Evolutionary conservation across 2,329 filamentous ascomycete species (phyloP), one percentile per base, ranked within the genome.

Genomic region (Huntiella decipiens): DNA sequence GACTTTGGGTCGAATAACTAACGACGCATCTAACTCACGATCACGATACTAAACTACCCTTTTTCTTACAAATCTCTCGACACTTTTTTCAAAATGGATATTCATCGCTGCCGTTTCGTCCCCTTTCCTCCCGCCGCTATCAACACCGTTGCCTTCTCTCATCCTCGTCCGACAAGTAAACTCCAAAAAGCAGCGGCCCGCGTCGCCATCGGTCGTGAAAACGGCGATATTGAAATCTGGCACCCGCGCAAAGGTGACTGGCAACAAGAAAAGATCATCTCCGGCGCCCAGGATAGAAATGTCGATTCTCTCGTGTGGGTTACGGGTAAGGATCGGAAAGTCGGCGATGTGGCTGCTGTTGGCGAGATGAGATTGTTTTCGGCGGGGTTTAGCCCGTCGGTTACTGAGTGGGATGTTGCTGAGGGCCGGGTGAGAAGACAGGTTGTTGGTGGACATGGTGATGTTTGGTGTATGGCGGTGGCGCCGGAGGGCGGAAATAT

Each of bases 181-280:
- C 64, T 57, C 60, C 59, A 67, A 59, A 54, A 70, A 62, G 55
- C 68, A 71, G 16, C 73, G 68, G 51, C 76, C 70, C 77, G 86
- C 54, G 73, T 96, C 46, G 91, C 91, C 2, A 74, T 98, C 55
- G 91, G 91, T 50, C 79, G 91, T 53, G 82, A 84, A 49, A 95
- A 96, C 60, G 91, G 91, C 54, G 84, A 94, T 57, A 91, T 98
- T 54, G 91, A 98, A 64, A 86, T 98, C 53, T 98, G 91, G 91
- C 94, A 94, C 60, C 86, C 88, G 3, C 65, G 78, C 45, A 74
- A 74, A 52, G 84, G 83, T 12, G 67, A 71, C 51, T 98, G 91
- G 91, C 73, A 85, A 52, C 91, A 96, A 60, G 91, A 98, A 66
- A 77, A 77, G 35, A 77, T 87, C 50, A 79, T 96, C 43, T 73